phyloP scores from a whole-genome alignment of 352 stramenopile species.

The Globisporangium mamillatum region DNA sequence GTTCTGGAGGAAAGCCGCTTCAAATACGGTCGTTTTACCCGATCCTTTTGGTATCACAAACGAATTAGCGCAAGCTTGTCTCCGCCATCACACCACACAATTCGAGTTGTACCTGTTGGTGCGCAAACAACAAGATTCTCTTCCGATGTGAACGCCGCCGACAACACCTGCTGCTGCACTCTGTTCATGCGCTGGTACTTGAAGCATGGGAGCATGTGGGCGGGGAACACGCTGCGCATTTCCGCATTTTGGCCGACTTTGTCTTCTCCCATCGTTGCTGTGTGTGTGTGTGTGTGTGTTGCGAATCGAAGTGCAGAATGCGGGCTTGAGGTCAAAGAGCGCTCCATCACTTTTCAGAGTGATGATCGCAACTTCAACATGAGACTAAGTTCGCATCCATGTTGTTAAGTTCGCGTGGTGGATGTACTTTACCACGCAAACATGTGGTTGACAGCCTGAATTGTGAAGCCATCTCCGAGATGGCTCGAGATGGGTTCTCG shows the following conservation, averaged over 20 bases:
- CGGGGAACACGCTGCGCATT: conserved; percentile 34
- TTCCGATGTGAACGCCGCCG: conserved; percentile 23
- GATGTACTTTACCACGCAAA: too few species aligned
- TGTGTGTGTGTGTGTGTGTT: conserved; percentile 1
- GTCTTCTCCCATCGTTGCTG: conserved; percentile 6
- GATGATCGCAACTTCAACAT: conserved; percentile 49
- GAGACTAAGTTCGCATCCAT: conserved; percentile 6
- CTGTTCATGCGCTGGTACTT: conserved; percentile 38
- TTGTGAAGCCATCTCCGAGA: too few species aligned
- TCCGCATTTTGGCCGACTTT: not conserved
- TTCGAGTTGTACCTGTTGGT: conserved; percentile 30
- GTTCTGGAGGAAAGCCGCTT: conserved; percentile 43
- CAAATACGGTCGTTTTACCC: conserved; percentile 45
- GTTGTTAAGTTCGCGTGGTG: not conserved
- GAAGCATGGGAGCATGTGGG: conserved; percentile 39
- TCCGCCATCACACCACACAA: not conserved
- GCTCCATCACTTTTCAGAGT: conserved; percentile 22
- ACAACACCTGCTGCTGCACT: conserved; percentile 42
- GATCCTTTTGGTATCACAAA: conserved; percentile 23
- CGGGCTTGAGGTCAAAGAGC: not conserved
- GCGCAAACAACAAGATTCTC: conserved; percentile 44
- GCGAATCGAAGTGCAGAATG: conserved; percentile 14
- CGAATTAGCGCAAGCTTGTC: not conserved
- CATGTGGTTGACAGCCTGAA: too few species aligned
- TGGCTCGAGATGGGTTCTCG: too few species aligned